Evolutionary conservation across 192 early-diverging fungal species (phyloP).

Genomic region (Backusella liffmaniae): DNA sequence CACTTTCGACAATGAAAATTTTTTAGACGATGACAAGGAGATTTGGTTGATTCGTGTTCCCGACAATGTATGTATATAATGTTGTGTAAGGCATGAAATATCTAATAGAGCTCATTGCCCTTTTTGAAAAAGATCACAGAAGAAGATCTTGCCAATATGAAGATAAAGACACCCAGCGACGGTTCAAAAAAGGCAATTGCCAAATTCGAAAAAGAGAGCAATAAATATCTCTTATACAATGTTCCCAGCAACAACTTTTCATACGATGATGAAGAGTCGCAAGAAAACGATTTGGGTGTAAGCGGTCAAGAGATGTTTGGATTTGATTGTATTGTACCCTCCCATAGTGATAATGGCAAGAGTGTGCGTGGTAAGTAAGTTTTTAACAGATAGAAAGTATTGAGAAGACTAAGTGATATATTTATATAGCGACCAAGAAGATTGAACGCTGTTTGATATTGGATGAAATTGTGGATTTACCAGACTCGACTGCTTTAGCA

Average conservation of each 20-base stretch:
- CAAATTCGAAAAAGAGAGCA: constrained; percentile 5
- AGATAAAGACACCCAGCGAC: background rate
- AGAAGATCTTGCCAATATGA: constrained; percentile 8
- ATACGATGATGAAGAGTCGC: constrained; percentile 7
- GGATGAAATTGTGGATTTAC: constrained; percentile 33
- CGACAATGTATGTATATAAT: constrained; percentile 22
- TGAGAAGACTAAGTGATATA: no score
- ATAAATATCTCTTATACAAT: constrained; percentile 31
- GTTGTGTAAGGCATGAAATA: background rate
- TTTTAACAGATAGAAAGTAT: background rate
- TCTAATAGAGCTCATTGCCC: background rate
- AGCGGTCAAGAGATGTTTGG: constrained; percentile 40
- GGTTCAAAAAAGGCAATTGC: background rate
- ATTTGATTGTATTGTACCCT: constrained; percentile 32
- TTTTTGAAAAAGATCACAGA: constrained; percentile 2
- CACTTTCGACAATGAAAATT: constrained; percentile 22
- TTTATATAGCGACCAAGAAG: constrained; percentile 24
- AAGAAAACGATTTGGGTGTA: constrained; percentile 18
- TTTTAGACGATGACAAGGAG: constrained; percentile 37
- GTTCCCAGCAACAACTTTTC: constrained; percentile 17
- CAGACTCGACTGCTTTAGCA: constrained; percentile 30
- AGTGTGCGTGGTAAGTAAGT: constrained; percentile 28
- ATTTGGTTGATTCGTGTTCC: constrained; percentile 40
- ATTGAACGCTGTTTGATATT: constrained; percentile 33
- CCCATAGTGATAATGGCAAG: constrained; percentile 23